phyloP scores from a whole-genome alignment of 306 rosid species.

The Castanea mollissima region DNA sequence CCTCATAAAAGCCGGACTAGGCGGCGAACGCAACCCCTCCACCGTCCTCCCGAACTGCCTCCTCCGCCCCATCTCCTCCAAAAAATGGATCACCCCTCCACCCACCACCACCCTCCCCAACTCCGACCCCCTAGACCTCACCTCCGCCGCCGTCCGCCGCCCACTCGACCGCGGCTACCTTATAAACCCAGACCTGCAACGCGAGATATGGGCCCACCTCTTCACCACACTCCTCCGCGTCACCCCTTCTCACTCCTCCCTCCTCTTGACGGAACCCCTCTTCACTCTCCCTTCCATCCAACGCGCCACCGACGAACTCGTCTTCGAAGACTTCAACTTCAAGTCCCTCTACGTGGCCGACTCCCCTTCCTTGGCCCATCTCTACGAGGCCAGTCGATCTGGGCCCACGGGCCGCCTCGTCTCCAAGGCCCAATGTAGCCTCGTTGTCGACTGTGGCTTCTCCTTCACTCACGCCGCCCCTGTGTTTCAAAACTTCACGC shows the following conservation, averaged over 20 bases:
- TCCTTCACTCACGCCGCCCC: slow-evolving; percentile 90
- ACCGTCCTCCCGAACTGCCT: slow-evolving; percentile 74
- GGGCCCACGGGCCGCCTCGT: slow-evolving; percentile 46
- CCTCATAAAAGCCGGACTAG: slow-evolving; percentile 73
- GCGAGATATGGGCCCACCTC: slow-evolving; percentile 91
- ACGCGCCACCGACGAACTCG: slow-evolving; percentile 75
- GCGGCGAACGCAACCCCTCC: slow-evolving; percentile 77
- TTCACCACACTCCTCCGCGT: slow-evolving; percentile 66
- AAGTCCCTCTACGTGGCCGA: slow-evolving; percentile 66
- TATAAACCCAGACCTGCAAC: slow-evolving; percentile 85
- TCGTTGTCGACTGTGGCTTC: slow-evolving; percentile 89
- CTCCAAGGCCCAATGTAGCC: slow-evolving; percentile 79
- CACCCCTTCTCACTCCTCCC: slow-evolving; percentile 61
- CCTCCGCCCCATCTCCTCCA: slow-evolving; percentile 62
- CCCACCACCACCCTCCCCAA: slow-evolving; percentile 30
- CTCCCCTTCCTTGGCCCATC: slow-evolving; percentile 69
- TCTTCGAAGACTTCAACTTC: slow-evolving; percentile 88
- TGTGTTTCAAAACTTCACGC: slow-evolving; percentile 76
- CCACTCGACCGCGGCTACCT: slow-evolving; percentile 91
- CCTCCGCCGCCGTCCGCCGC: slow-evolving; percentile 88
- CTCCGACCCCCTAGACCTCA: slow-evolving; percentile 56
- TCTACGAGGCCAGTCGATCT: slow-evolving; percentile 69
- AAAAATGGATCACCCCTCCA: slow-evolving; percentile 78
- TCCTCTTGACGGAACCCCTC: slow-evolving; percentile 84
- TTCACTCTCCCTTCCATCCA: slow-evolving; percentile 83